These are phyloP conservation scores for button mushroom (Agaricus bisporus) DNA, from an alignment of 768 basidiomycete species.

Conservation along the genomic window DNA sequence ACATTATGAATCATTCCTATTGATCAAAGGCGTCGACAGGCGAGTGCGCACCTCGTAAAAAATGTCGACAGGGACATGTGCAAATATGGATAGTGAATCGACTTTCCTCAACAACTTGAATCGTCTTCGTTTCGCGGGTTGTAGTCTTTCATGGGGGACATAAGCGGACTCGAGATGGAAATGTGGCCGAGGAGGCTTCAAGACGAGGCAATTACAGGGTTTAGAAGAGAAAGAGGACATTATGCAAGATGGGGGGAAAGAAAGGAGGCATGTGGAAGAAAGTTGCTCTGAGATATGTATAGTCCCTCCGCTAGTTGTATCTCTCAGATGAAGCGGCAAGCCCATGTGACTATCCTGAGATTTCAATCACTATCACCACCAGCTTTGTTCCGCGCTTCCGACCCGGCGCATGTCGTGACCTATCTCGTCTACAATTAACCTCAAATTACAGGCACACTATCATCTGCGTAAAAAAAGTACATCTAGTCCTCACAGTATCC, in stretches of 20 bases:
- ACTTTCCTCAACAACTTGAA: not conserved
- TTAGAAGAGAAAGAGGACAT: constrained; percentile 1
- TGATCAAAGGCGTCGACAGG: not conserved
- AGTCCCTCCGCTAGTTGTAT: not conserved
- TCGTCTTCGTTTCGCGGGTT: not conserved
- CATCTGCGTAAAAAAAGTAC: not conserved
- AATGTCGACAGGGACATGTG: constrained; percentile 24
- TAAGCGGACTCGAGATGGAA: constrained; percentile 4
- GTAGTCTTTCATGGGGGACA: constrained; percentile 2
- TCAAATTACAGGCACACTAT: not conserved
- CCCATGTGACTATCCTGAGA: constrained; percentile 3
- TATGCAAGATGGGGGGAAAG: not conserved
- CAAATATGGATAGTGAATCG: constrained; percentile 16
- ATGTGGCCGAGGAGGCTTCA: not conserved
- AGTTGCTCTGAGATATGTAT: constrained; percentile 7
- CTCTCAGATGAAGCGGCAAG: not conserved
- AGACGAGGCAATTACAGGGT: not conserved
- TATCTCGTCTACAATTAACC: too few relatives aligned
- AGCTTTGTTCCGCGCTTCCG: not conserved
- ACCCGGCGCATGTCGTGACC: not conserved
- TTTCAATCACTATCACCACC: not conserved
- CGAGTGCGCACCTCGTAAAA: constrained; percentile 23
- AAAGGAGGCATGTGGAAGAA: not conserved
- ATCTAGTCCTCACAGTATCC: constrained; percentile 49
- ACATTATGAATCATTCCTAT: not conserved